A percentile compares a stretch with the other conserved stretches of the same genome.
Evolutionary conservation across 352 stramenopile genomes (phyloP).

Genomic region (Phytophthora fragariaefolia): DNA sequence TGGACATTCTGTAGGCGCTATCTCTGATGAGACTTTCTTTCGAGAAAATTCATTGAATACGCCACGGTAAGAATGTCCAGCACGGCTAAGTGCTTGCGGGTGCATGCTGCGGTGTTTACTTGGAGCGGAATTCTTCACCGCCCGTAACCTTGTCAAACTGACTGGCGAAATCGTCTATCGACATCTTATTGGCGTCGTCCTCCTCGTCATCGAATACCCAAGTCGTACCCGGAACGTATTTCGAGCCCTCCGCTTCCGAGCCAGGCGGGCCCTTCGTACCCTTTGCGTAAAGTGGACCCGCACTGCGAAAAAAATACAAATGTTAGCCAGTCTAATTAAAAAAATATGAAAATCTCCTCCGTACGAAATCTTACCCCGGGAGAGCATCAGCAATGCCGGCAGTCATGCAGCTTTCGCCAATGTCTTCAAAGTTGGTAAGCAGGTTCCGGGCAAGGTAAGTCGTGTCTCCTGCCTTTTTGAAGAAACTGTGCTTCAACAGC

Average conservation of each 20-base stretch:
- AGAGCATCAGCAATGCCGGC: conserved; percentile 81
- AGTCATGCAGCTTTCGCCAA: conserved; percentile 90
- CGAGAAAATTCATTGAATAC: conserved; percentile 24
- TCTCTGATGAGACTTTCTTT: conserved; percentile 27
- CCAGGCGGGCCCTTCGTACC: conserved; percentile 75
- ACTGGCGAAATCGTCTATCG: conserved; percentile 88
- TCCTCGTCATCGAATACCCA: conserved; percentile 92
- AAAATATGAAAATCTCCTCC: neutral
- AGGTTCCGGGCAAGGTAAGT: conserved; percentile 69
- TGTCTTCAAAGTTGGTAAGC: conserved; percentile 85
- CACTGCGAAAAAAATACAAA: conserved; percentile 34
- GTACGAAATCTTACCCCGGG: conserved; percentile 57
- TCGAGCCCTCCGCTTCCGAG: conserved; percentile 66
- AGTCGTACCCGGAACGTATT: conserved; percentile 89
- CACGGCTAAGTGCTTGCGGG: conserved; percentile 12
- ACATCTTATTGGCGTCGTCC: conserved; percentile 74
- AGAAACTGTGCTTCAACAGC: conserved; percentile 90
- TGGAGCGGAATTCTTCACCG: conserved; percentile 86
- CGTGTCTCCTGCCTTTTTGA: conserved; percentile 87
- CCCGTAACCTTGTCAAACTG: conserved; percentile 90
- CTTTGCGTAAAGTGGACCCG: conserved; percentile 85
- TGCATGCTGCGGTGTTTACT: conserved; percentile 45
- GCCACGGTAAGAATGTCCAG: conserved; percentile 17
- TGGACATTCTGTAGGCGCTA: conserved; percentile 19
- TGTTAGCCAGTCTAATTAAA: neutral